Evolutionary conservation across 2,329 filamentous ascomycete genomes (phyloP).

Genomic region (Sporothrix luriei): DNA sequence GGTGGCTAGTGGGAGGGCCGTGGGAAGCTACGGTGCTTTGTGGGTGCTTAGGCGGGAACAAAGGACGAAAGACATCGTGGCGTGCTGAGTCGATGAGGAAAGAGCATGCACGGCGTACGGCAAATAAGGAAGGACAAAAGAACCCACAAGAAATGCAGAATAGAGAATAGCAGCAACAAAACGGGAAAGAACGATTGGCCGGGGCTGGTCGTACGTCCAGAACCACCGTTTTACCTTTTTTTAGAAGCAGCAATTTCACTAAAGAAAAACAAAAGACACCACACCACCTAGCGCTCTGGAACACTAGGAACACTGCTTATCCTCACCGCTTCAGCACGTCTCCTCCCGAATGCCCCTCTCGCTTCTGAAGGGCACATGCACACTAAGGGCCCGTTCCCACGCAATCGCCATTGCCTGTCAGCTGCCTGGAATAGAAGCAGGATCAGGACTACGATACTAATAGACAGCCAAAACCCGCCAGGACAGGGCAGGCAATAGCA

Average conservation of each 20-base stretch:
- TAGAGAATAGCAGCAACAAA: background rate
- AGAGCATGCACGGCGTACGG: background rate
- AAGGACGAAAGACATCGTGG: background rate
- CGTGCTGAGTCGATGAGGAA: background rate
- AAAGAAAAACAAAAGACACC: background rate
- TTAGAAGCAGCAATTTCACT: conserved; percentile 24
- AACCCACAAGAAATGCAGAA: background rate
- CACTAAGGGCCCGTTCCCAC: conserved; percentile 16
- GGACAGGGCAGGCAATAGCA: conserved; percentile 5
- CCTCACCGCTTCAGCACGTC: background rate
- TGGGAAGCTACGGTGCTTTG: background rate
- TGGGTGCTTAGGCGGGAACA: conserved; percentile 20
- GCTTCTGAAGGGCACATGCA: no score
- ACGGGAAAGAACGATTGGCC: conserved; percentile 12
- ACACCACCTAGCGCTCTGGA: background rate
- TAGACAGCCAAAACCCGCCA: background rate
- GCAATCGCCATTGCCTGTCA: conserved; percentile 14
- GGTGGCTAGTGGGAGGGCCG: background rate
- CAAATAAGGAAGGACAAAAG: background rate
- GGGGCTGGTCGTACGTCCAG: conserved; percentile 7
- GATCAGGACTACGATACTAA: background rate
- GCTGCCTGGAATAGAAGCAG: conserved; percentile 15
- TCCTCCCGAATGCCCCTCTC: background rate
- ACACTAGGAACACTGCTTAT: background rate
- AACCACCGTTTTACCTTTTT: conserved; percentile 22